Percentiles rank a stretch among this genome's conserved stretches.
Evolutionary conservation across 257 asterid genomes (phyloP).

Genomic region (Coffea canephora): DNA sequence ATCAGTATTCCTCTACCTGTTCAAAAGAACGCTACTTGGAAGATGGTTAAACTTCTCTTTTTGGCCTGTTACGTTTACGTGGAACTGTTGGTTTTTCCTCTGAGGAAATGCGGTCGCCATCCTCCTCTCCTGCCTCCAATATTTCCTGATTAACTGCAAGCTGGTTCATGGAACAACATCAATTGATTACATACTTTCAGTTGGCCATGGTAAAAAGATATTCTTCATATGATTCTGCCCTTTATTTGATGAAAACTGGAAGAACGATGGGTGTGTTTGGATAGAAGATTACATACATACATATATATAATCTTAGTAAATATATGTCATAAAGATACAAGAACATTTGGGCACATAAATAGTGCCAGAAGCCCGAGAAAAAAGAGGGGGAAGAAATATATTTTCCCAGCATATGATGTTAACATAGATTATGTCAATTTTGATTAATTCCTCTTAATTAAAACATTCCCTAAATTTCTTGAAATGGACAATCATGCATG

Average conservation of each 20-base stretch:
- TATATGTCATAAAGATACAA: neutral
- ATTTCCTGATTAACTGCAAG: constrained; percentile 53
- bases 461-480: neutral
- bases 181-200: constrained; percentile 4
- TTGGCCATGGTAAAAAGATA: neutral
- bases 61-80: constrained; percentile 72
- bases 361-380: neutral
- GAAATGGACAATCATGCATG: neutral
- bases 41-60: constrained; percentile 62
- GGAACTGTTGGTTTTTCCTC: constrained; percentile 44
- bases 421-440: neutral
- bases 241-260: too few species aligned
- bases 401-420: neutral
- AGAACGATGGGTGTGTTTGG: neutral
- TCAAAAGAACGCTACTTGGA: constrained; percentile 23
- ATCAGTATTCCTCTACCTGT: neutral
- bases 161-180: constrained; percentile 31
- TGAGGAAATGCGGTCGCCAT: constrained; percentile 27
- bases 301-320: too few species aligned
- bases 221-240: neutral
- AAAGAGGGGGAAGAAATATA: neutral
- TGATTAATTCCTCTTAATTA: neutral
- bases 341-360: neutral
- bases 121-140: constrained; percentile 46
- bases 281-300: too few species aligned